Evolutionary conservation across 106 monocot genomes (phyloP), one percentile per base, ranked within the genome.

Genomic region (Platanthera zijinensis): DNA sequence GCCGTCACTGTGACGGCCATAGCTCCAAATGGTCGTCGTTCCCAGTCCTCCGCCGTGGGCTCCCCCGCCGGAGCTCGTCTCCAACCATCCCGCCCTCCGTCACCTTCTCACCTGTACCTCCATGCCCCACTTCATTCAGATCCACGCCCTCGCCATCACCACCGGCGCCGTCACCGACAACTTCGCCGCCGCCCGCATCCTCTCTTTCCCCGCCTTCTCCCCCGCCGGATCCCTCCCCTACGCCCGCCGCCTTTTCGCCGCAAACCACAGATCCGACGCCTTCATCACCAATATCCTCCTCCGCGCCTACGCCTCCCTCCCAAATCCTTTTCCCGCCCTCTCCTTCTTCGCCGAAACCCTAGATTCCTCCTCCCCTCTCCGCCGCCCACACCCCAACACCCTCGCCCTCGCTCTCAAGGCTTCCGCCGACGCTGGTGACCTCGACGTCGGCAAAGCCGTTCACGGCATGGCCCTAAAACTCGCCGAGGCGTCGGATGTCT

Each of bases 241-340:
- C 13, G 67, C 67, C 32, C 67, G 67, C 67, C 67, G 67, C 10
- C 13, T 67, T 25, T 67, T 67, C 39, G 22, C 22, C 30, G 22
- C 67, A 67, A 14, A 8, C 11, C 32, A 25, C 13, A 45, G 32
- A 39, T 3, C 50, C 10, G 64, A 80, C 69, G 28, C 75, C 51
- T 80, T 52, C 11, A 70, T 75, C 17, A 15, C 39, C 25, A 74
- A 74, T 54, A 51, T 19, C 59, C 77, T 78, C 51, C 50, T 78
- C 73, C 72, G 77, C 56, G 82, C 82, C 5, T 71, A 82, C 48
- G 63, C 78, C 62, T 68, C 54, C n/a, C 12, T 64, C 17, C 48
- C 78, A 18, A 48, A 73, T 57, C 74, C 51, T 66, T 4, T 75
- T 11, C 19, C 52, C 0, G 77, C 77, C 6, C 30, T 82, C 19